phyloP scores from a whole-genome alignment of 2,329 filamentous ascomycete genomes.

The Aspergillus udagawae region DNA sequence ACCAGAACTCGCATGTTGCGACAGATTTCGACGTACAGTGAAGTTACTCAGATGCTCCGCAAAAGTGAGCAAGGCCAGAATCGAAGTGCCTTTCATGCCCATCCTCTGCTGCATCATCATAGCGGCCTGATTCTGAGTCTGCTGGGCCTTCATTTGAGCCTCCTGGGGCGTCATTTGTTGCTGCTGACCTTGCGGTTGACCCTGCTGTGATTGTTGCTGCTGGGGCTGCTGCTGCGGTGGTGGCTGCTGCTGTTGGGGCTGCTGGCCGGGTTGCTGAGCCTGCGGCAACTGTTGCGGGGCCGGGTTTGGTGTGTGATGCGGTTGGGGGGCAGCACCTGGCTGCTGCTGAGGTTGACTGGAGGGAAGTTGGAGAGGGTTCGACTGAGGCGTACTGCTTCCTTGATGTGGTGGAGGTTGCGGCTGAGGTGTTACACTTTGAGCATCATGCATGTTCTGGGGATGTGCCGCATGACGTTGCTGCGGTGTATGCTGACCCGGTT shows the following conservation, averaged over 20 bases:
- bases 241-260: conserved; percentile 8
- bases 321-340: conserved; percentile 31
- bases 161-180: conserved; percentile 38
- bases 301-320: conserved; percentile 34
- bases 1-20: not conserved
- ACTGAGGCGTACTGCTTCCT: conserved; percentile 36
- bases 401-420: conserved; percentile 41
- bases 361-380: conserved; percentile 28
- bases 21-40: conserved; percentile 47
- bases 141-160: conserved; percentile 37
- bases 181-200: conserved; percentile 33
- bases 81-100: conserved; percentile 41
- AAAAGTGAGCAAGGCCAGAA: conserved; percentile 53
- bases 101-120: conserved; percentile 39
- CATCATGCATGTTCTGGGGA: conserved; percentile 40
- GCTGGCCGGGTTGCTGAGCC: conserved; percentile 29
- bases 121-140: conserved; percentile 34
- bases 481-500: conserved; percentile 38
- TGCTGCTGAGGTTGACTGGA: conserved; percentile 33
- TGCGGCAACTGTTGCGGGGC: conserved; percentile 36
- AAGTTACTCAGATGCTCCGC: conserved; percentile 54
- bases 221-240: conserved; percentile 29
- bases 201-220: conserved; percentile 25
- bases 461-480: conserved; percentile 40
- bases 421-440: conserved; percentile 40